phyloP scores from a whole-genome alignment of 495 filamentous ascomycete species.

The Penicillium argentinense region DNA sequence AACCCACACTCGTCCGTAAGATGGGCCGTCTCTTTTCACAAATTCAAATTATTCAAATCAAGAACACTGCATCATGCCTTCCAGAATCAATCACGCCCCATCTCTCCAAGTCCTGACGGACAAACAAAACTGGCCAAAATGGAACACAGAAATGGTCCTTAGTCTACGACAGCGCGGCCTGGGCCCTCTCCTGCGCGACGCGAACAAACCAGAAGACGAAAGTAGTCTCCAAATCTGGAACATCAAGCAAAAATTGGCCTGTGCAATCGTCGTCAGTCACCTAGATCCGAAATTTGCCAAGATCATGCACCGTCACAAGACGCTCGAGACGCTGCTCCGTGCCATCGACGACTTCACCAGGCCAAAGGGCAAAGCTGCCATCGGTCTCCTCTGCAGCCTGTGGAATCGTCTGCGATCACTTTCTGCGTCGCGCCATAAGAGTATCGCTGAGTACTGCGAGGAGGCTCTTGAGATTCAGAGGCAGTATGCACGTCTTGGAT shows the following conservation, averaged over 20 bases:
- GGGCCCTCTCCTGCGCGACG: background rate
- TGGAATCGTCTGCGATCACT: background rate
- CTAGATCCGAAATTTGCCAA: background rate
- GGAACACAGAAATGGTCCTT: background rate
- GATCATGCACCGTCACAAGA: background rate
- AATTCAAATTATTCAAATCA: no score
- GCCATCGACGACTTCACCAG: background rate
- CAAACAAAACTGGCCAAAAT: slow-evolving; percentile 1
- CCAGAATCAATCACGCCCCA: background rate
- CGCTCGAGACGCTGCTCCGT: background rate
- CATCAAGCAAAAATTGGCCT: background rate
- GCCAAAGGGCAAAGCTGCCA: background rate
- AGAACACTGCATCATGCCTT: no score
- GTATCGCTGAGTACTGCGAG: background rate
- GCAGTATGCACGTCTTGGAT: background rate
- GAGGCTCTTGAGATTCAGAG: background rate
- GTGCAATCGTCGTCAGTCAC: background rate
- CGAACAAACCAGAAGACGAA: background rate
- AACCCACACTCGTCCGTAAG: no score
- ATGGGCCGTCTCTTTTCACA: no score
- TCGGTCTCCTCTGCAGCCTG: background rate
- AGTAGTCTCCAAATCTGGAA: background rate
- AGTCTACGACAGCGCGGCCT: background rate
- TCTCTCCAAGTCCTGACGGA: background rate
- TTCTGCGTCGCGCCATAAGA: background rate